phyloP scores from a whole-genome alignment of 345 rosid species.

The Crucihimalaya himalaica region DNA sequence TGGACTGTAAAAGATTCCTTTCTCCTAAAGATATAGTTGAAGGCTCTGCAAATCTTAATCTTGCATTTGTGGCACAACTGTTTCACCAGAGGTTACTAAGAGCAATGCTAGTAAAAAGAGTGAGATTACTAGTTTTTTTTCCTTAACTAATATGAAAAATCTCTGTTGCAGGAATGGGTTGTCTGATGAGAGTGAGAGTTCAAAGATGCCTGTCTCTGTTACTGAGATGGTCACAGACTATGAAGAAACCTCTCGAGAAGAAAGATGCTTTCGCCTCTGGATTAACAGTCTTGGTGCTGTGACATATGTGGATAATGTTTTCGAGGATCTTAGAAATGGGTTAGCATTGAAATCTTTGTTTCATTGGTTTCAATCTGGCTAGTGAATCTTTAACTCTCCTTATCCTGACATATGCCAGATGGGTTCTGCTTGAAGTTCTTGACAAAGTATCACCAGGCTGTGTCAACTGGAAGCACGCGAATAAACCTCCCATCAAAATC shows the following conservation, averaged over 20 bases:
- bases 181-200: constrained; percentile 53
- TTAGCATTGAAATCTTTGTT: constrained; percentile 32
- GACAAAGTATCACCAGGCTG: constrained; percentile 71
- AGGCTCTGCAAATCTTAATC: constrained; percentile 93
- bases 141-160: not conserved
- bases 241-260: constrained; percentile 74
- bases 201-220: constrained; percentile 45
- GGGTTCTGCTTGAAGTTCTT: constrained; percentile 86
- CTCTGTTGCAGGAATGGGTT: constrained; percentile 68
- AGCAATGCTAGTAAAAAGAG: constrained; percentile 12
- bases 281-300: constrained; percentile 80
- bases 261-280: constrained; percentile 91
- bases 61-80: constrained; percentile 89
- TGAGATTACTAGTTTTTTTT: not conserved
- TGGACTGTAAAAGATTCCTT: constrained; percentile 73
- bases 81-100: constrained; percentile 65
- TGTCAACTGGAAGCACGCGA: constrained; percentile 82
- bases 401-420: constrained; percentile 45
- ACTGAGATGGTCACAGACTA: constrained; percentile 92
- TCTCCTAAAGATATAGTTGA: constrained; percentile 83
- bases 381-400: not conserved
- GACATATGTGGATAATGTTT: constrained; percentile 66
- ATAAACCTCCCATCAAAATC: constrained; percentile 92
- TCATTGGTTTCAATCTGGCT: not conserved
- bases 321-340: constrained; percentile 90